Base-by-base conservation (phyloP, 1,284 basidiomycete species). In the Ustilago xerochloae region DNA sequence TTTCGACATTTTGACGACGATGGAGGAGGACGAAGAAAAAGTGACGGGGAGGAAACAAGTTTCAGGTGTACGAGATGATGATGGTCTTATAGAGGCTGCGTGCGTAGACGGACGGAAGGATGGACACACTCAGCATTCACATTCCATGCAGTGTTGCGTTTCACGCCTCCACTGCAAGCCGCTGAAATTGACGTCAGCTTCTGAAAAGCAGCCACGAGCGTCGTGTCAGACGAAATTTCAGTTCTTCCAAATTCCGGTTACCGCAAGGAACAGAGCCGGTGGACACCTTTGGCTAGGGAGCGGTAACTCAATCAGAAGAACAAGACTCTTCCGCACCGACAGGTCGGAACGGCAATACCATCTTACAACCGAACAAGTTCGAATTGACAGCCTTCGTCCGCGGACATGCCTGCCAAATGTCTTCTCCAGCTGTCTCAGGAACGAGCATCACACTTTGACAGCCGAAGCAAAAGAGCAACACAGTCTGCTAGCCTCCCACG, bases 1-100 rank as follows among this genome's bases (percentile, higher is more conserved):
- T 32, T 54, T 32, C 18, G 69, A 51, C 76, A 78, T 78, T 30
- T 24, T 56, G 38, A n/a, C 30, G 22, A 26, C 8, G 13, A 12
- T 45, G 10, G 15, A 20, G 32, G 29, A n/a, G 29, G 6, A 12
- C 24, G 32, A 22, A 22, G 48, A 50, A 13, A 2, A 35, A 6
- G 32, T 9, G 16, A 30, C 4, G 39, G 18, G 12, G 36, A 12
- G 13, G 2, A 16, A 26, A 2, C 3, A 22, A 39, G 12, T 3
- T 26, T 24, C 22, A 12, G 43, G 43, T 28, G 28, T 4, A 20
- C 7, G 32, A 32, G 43, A 20, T 15, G 35, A 36, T 5, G 35
- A 36, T 36, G 35, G 35, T 36, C 35, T 36, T 36, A 36, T 7
- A 36, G 6, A 6, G 12, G 35, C 6, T 36, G 15, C 38, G 38